phyloP scores from a whole-genome alignment of 495 filamentous ascomycete genomes.

The Aspergillus bridgeri region DNA sequence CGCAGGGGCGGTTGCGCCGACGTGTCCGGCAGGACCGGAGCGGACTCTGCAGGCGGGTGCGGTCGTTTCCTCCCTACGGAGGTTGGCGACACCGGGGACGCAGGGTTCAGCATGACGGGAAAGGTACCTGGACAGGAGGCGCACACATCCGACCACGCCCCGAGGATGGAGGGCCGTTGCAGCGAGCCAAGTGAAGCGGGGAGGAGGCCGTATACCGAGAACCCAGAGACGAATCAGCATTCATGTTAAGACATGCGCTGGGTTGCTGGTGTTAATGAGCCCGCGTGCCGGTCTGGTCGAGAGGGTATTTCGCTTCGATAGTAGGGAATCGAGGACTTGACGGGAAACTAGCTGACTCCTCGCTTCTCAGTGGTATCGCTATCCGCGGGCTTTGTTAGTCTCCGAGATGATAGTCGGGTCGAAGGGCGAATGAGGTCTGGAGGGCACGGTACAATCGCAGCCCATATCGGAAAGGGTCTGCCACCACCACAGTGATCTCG shows the following conservation, averaged over 20 bases:
- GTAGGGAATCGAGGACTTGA: not conserved
- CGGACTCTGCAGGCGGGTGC: slow-evolving; percentile 27
- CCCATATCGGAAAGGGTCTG: slow-evolving; percentile 21
- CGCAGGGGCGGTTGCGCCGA: slow-evolving; percentile 14
- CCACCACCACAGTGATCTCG: slow-evolving; percentile 5
- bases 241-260: slow-evolving; percentile 32
- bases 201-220: slow-evolving; percentile 12
- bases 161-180: slow-evolving; percentile 23
- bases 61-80: slow-evolving; percentile 43
- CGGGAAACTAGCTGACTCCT: slow-evolving; percentile 10
- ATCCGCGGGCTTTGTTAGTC: slow-evolving; percentile 9
- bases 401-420: slow-evolving; percentile 13
- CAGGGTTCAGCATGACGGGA: slow-evolving; percentile 38
- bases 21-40: slow-evolving; percentile 18
- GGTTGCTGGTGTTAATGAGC: not conserved
- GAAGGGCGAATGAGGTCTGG: slow-evolving; percentile 14
- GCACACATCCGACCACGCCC: slow-evolving; percentile 39
- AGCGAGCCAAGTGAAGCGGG: slow-evolving; percentile 9
- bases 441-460: slow-evolving; percentile 18
- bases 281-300: not conserved
- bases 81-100: slow-evolving; percentile 33
- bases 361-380: slow-evolving; percentile 14
- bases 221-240: slow-evolving; percentile 28
- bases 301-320: not conserved
- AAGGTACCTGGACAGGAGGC: slow-evolving; percentile 23